phyloP scores from a whole-genome alignment of 306 rosid species.

The Malus asiatica region DNA sequence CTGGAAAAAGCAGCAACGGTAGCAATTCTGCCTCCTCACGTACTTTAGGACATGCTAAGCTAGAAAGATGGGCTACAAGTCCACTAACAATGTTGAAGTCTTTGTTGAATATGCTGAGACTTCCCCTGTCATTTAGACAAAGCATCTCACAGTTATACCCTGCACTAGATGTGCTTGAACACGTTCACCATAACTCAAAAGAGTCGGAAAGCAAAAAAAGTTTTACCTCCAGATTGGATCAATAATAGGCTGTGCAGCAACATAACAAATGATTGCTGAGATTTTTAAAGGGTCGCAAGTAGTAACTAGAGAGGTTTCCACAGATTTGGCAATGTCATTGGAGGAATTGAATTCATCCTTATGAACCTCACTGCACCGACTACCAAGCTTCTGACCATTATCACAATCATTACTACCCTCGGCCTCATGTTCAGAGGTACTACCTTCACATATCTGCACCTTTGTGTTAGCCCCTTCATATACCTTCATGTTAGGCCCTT shows the following conservation, averaged over 20 bases:
- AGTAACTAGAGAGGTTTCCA: constrained; percentile 17
- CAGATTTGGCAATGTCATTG: constrained; percentile 5
- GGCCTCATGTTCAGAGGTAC: constrained; percentile 10
- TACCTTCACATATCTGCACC: constrained; percentile 2
- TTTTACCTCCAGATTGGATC: constrained; percentile 69
- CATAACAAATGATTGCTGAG: not conserved
- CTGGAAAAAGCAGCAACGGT: constrained; percentile 36
- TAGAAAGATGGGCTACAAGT: constrained; percentile 60
- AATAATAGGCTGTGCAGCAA: constrained; percentile 47
- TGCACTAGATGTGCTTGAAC: not conserved
- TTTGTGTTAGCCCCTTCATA: constrained; percentile 13
- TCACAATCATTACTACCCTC: constrained; percentile 10
- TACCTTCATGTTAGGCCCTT: constrained; percentile 8
- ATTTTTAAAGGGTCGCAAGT: constrained; percentile 2
- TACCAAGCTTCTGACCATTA: constrained; percentile 6
- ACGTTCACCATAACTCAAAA: constrained; percentile 18
- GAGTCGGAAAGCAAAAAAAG: not conserved
- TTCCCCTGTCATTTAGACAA: constrained; percentile 56
- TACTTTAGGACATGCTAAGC: constrained; percentile 55
- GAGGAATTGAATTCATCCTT: constrained; percentile 19
- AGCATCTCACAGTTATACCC: constrained; percentile 3
- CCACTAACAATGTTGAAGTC: constrained; percentile 20
- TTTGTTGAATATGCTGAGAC: constrained; percentile 27
- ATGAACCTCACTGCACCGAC: constrained; percentile 5
- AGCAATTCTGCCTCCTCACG: constrained; percentile 34